Evolutionary conservation across 2,329 filamentous ascomycete genomes (phyloP).

Genomic region (Fusarium sp.): DNA sequence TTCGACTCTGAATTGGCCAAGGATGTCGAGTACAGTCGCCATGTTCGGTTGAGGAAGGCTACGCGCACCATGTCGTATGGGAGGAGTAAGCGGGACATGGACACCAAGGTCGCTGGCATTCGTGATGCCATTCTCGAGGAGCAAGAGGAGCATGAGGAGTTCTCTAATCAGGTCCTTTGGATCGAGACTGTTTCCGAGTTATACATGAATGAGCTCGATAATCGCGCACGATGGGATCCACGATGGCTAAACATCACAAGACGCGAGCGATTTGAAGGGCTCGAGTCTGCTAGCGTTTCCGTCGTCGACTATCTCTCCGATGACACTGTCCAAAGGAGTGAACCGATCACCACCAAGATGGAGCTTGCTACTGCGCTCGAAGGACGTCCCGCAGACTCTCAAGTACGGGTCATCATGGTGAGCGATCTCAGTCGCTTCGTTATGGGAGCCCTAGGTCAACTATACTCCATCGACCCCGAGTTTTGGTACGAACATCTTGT

Average conservation of each 20-base stretch:
- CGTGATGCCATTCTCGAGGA: background rate
- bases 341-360: slow-evolving; percentile 14
- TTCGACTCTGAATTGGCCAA: slow-evolving; percentile 7
- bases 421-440: slow-evolving; percentile 45
- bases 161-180: slow-evolving; percentile 43
- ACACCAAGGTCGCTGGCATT: slow-evolving; percentile 8
- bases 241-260: slow-evolving; percentile 42
- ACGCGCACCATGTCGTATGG: slow-evolving; percentile 20
- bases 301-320: slow-evolving; percentile 37
- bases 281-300: slow-evolving; percentile 29
- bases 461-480: slow-evolving; percentile 42
- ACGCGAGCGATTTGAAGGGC: slow-evolving; percentile 37
- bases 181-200: slow-evolving; percentile 44
- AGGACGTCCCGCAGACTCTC: slow-evolving; percentile 19
- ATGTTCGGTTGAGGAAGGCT: background rate
- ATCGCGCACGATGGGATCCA: slow-evolving; percentile 41
- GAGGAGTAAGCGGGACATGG: slow-evolving; percentile 30
- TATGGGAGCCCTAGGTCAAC: slow-evolving; percentile 44
- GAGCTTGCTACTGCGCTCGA: slow-evolving; percentile 29
- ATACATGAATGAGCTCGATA: slow-evolving; percentile 45
- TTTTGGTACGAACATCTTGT: slow-evolving; percentile 45
- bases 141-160: slow-evolving; percentile 30
- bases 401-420: slow-evolving; percentile 40
- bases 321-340: slow-evolving; percentile 12
- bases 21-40: background rate